A percentile compares a stretch with the other conserved stretches of the same genome.
These are phyloP conservation scores for Taiozyma sp. DNA, from an alignment of 1,139 yeast genomes.

Conservation along the genomic window DNA sequence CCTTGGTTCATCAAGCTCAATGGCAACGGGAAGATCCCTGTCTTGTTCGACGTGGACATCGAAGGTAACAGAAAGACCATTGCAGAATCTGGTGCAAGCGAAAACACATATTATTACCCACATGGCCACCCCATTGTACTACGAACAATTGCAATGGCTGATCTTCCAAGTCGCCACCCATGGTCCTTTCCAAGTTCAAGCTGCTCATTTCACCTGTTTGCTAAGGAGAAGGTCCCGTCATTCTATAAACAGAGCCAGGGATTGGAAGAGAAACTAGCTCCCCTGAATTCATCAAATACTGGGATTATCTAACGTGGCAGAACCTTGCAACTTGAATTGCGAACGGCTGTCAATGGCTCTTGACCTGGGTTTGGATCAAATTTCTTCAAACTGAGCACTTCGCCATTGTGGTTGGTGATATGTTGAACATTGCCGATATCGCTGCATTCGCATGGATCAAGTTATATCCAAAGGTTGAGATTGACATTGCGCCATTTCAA, in stretches of 20 bases:
- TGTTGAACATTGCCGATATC: conserved; percentile 44
- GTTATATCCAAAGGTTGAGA: conserved; percentile 23
- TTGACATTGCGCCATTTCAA: conserved; percentile 42
- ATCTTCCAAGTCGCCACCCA: conserved; percentile 53
- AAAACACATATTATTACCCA: no score
- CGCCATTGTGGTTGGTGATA: no score
- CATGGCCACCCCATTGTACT: conserved; percentile 39
- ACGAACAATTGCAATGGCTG: conserved; percentile 44
- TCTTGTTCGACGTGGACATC: conserved; percentile 42
- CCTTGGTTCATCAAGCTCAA: conserved; percentile 50
- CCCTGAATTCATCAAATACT: no score
- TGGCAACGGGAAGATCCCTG: conserved; percentile 60
- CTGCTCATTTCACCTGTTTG: conserved; percentile 40
- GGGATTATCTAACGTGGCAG: no score
- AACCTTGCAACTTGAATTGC: no score
- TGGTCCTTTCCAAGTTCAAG: conserved; percentile 30
- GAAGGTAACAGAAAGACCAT: conserved; percentile 36
- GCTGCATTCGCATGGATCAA: conserved; percentile 37
- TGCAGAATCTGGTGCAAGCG: conserved; percentile 49
- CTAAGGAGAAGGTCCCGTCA: conserved; percentile 50
- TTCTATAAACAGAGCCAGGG: no score
- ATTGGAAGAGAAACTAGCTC: no score
- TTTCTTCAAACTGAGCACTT: no score
- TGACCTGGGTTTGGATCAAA: no score
- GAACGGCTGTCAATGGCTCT: no score